phyloP scores from a whole-genome alignment of 495 filamentous ascomycete species.

The Neurospora tetrasperma region DNA sequence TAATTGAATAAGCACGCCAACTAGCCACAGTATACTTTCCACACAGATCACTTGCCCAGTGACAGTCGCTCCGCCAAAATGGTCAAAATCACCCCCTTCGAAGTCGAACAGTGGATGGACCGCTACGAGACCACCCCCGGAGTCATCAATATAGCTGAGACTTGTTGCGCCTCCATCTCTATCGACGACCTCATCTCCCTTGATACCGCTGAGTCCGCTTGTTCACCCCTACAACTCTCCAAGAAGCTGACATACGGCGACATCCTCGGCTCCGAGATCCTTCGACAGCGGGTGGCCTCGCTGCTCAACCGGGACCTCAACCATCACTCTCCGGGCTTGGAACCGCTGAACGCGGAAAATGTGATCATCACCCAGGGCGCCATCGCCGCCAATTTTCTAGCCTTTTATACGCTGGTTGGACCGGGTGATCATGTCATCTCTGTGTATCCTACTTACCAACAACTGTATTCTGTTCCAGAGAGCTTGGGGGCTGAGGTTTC shows the following conservation, averaged over 20 bases:
- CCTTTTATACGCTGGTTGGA: conserved; percentile 63
- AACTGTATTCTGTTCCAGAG: conserved; percentile 67
- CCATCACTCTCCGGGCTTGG: background rate
- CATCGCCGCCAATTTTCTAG: conserved; percentile 73
- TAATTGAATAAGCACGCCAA: background rate
- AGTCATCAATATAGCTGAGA: conserved; percentile 79
- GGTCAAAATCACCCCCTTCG: conserved; percentile 62
- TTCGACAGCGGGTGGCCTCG: conserved; percentile 19
- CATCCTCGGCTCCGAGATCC: conserved; percentile 20
- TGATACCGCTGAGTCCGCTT: conserved; percentile 41
- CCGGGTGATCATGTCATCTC: conserved; percentile 84
- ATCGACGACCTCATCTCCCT: conserved; percentile 56
- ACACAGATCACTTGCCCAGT: background rate
- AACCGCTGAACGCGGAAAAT: conserved; percentile 38
- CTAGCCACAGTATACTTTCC: background rate
- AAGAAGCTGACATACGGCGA: conserved; percentile 26
- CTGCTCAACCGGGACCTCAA: conserved; percentile 10
- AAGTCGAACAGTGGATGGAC: conserved; percentile 94
- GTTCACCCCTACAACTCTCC: conserved; percentile 35
- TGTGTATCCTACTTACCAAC: conserved; percentile 84
- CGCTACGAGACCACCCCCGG: conserved; percentile 58
- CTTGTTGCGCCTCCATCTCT: conserved; percentile 74
- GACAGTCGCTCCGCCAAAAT: conserved; percentile 22
- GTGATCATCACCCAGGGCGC: conserved; percentile 73
- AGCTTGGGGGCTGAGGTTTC: conserved; percentile 74